Evolutionary conservation across 805 yeast genomes (phyloP).

Genomic region (Teunomyces aglyptinius): DNA sequence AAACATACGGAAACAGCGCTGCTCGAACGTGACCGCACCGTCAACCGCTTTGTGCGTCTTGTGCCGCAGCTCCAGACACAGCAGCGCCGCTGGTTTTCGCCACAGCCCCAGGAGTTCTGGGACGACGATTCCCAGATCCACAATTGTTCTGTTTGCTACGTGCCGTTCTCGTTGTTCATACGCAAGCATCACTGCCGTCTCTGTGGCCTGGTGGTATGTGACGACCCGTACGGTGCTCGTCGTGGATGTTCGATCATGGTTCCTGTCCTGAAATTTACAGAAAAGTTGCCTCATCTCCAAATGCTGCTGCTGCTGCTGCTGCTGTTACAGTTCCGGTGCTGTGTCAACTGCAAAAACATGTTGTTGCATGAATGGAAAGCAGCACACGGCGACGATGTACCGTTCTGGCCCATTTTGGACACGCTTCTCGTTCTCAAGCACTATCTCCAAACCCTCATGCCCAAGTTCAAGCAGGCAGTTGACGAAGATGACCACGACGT

Average conservation of each 20-base stretch:
- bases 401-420: constrained; percentile 19
- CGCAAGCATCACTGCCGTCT: constrained; percentile 90
- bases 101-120: constrained; percentile 51
- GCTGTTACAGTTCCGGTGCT: constrained; percentile 49
- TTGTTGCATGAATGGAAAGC: constrained; percentile 51
- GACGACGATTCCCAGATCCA: constrained; percentile 39
- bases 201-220: constrained; percentile 85
- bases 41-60: constrained; percentile 1
- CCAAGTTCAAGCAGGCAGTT: constrained; percentile 18
- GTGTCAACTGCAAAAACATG: constrained; percentile 64
- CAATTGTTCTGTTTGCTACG: constrained; percentile 64
- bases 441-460: constrained; percentile 20
- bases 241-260: constrained; percentile 68
- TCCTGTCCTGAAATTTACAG: constrained; percentile 45
- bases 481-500: constrained; percentile 13
- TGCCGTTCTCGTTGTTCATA: constrained; percentile 51
- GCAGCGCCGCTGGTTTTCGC: neutral
- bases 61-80: neutral
- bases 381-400: constrained; percentile 6
- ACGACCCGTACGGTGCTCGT: constrained; percentile 47
- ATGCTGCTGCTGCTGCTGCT: constrained; percentile 7
- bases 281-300: constrained; percentile 37
- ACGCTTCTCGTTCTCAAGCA: constrained; percentile 20
- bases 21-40: constrained; percentile 56
- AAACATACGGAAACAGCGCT: constrained; percentile 46